Conservation (phyloP, 805 yeast species). For the Barnettozyma salicaria region DNA sequence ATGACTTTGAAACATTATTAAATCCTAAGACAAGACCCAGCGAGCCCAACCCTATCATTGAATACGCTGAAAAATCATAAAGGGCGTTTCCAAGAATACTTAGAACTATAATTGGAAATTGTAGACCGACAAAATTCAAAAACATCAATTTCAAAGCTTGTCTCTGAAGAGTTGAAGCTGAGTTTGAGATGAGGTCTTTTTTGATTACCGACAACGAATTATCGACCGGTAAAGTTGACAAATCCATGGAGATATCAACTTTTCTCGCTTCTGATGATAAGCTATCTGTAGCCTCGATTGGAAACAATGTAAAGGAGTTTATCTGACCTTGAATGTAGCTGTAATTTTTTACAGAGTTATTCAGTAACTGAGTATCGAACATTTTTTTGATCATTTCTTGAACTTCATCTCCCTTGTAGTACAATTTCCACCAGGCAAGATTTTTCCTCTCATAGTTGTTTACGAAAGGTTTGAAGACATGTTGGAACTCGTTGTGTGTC, state of each 20-base stretch:
- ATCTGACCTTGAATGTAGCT: conserved; percentile 31
- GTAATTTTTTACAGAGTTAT: conserved; percentile 24
- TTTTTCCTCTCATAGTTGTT: conserved; percentile 23
- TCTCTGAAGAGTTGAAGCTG: conserved; percentile 22
- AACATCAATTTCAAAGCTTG: conserved; percentile 24
- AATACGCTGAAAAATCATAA: conserved; percentile 26
- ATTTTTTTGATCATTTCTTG: conserved; percentile 24
- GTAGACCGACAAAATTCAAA: conserved; percentile 27
- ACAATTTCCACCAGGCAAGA: conserved; percentile 29
- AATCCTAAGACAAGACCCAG: conserved; percentile 29
- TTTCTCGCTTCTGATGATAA: neutral
- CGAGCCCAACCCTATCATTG: conserved; percentile 29
- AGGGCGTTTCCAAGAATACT: conserved; percentile 26
- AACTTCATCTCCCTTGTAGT: conserved; percentile 28
- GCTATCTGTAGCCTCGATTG: neutral
- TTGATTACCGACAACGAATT: conserved; percentile 19
- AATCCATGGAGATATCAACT: conserved; percentile 2
- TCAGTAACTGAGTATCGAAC: conserved; percentile 23
- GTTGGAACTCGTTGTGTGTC: conserved; percentile 29
- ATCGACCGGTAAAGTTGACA: conserved; percentile 8
- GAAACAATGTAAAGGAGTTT: conserved; percentile 23
- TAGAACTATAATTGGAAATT: conserved; percentile 27
- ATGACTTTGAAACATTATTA: conserved; percentile 27
- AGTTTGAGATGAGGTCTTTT: conserved; percentile 17
- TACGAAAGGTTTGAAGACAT: conserved; percentile 25